Evolutionary conservation across 805 yeast species (phyloP), one percentile per base, ranked within the genome.

Genomic region (Ogataea paraovalis): DNA sequence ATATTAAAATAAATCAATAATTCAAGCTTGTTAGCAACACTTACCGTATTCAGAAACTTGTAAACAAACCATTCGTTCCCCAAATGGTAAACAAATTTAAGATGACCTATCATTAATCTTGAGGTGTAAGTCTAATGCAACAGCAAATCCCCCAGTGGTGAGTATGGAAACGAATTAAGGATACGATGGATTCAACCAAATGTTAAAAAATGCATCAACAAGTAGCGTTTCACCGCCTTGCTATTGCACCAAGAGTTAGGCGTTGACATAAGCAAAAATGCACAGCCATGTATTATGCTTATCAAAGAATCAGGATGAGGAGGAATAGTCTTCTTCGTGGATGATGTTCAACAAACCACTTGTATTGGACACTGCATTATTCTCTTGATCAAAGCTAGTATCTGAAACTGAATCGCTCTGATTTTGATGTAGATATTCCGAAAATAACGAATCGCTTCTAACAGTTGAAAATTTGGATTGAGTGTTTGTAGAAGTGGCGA

Each of bases 201-300:
- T 45, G 48, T 45, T 43, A 39, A 48, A 48, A 48, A 48, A 30
- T 36, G 25, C 42, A 48, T 45, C 52, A 49, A 20, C 18, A 27
- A 18, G 7, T 25, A 25, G 28, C 10, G 28, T 10, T 25, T 25
- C 10, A 25, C 28, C 28, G 28, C n/a, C n/a, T n/a, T n/a, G n/a
- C n/a, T n/a, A n/a, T n/a, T n/a, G n/a, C n/a, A n/a, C n/a, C n/a
- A n/a, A n/a, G n/a, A n/a, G n/a, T n/a, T n/a, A n/a, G n/a, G n/a
- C 13, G 34, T 14, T 30, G 34, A 30, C 34, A 30, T 30, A 7
- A 30, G 34, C 34, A 30, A 4, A 14, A 30, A 14, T 16, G 16
- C 38, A 34, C 38, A 34, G 38, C 38, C 38, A n/a, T 34, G 16
- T 6, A 34, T 20, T 5, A 4, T n/a, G 19, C 21, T 16, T 7